phyloP scores from a whole-genome alignment of 2,329 filamentous ascomycete genomes.

The Beauveria scarabaeidicola region DNA sequence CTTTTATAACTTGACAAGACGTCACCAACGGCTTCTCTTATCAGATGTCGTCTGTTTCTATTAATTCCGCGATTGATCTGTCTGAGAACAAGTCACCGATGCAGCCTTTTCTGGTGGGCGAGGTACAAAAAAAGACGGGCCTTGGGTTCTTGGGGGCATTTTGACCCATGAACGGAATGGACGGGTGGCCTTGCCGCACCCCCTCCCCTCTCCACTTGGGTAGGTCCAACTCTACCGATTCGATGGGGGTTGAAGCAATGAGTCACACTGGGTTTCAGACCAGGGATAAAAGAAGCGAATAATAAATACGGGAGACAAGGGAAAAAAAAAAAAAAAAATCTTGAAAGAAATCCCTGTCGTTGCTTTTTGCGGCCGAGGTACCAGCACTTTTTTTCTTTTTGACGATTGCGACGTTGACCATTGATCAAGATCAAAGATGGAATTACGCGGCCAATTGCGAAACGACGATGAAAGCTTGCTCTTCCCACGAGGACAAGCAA shows the following conservation, averaged over 20 bases:
- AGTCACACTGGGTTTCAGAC: slow-evolving; percentile 11
- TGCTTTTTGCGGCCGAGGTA: background rate
- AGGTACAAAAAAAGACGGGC: background rate
- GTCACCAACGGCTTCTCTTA: background rate
- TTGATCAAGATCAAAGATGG: background rate
- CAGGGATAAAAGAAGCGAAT: background rate
- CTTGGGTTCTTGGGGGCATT: background rate
- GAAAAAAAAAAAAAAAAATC: background rate
- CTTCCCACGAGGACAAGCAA: background rate
- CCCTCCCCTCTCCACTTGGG: background rate
- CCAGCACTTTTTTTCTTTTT: no score
- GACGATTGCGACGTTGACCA: background rate
- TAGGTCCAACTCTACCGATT: slow-evolving; percentile 2
- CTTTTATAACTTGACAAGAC: background rate
- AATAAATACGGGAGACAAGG: background rate
- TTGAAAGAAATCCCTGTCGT: background rate
- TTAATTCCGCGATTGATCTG: background rate
- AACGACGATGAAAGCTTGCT: background rate
- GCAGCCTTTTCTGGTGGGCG: background rate
- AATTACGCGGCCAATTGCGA: background rate
- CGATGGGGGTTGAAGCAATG: background rate
- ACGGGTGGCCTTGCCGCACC: background rate
- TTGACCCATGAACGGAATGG: background rate
- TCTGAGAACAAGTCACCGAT: background rate
- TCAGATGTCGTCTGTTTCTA: slow-evolving; percentile 5